Base-by-base conservation (phyloP, 108 stramenopile genomes). In the Seminavis robusta region DNA sequence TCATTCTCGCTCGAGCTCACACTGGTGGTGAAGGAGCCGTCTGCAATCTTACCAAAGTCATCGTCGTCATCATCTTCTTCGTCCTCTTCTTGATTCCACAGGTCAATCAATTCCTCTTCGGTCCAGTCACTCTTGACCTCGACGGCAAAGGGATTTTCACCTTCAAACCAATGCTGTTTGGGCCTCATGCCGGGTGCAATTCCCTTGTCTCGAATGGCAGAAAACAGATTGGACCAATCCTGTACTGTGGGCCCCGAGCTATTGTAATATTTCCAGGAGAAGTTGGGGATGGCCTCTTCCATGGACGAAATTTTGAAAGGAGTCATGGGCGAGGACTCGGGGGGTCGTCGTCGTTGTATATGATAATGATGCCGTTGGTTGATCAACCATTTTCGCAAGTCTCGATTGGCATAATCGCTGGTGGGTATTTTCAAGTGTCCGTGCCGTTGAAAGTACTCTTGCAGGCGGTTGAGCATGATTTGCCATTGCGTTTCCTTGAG, bases 81-180 rank as follows among this genome's bases (percentile, higher is more conserved):
- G 11, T 81, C 80, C n/a, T 60, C 61, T 37, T 69, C 80, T 38
- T 49, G 33, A 52, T 81, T 76, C 80, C 80, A 81, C 47, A 81
- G 47, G 21, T 59, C 71, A 40, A 81, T n/a, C 32, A 81, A 47
- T 32, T 81, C 80, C 26, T 81, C 56, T 24, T 81, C 80, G 25
- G 70, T 76, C 52, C 62, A 81, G 8, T 47, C 45, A 52, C 52
- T 54, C 50, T 81, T 76, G 44, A 74, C 58, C 33, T 67, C 62
- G 7, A 45, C 32, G 25, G 31, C 38, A 26, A 54, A 52, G 9
- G 33, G 68, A 47, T 74, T 56, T 6, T 54, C 47, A 1, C 73
- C 73, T 19, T 74, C 74, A 60, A 81, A 76, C 74, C 80, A 76
- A 43, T 81, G 70, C 47, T 60, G 52, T 40, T 76, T 81, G 21